phyloP scores from a whole-genome alignment of 495 filamentous ascomycete species.

The Penicillium alfredii region DNA sequence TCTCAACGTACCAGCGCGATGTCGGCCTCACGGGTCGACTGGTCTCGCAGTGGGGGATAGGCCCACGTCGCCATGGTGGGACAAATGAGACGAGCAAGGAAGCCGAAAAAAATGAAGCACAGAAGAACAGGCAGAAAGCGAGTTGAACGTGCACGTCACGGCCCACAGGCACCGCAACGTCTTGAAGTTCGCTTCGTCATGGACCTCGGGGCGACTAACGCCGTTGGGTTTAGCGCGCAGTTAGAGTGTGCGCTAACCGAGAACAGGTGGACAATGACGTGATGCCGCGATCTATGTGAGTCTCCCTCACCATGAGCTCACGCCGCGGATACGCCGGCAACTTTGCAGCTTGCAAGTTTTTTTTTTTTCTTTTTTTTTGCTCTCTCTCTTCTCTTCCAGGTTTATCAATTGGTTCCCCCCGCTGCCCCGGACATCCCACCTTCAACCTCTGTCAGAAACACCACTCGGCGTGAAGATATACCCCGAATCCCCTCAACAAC shows the following conservation, averaged over 20 bases:
- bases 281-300: constrained; percentile 35
- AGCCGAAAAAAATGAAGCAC: not conserved
- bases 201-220: constrained; percentile 23
- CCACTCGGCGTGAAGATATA: too few species aligned
- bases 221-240: constrained; percentile 14
- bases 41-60: constrained; percentile 64
- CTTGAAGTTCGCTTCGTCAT: constrained; percentile 1
- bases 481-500: too few species aligned
- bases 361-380: constrained; percentile 1
- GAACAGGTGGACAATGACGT: constrained; percentile 18
- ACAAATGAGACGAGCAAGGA: not conserved
- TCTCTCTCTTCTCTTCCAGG: not conserved
- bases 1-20: constrained; percentile 59
- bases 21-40: constrained; percentile 62
- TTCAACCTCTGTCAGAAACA: too few species aligned
- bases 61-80: constrained; percentile 65
- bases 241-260: constrained; percentile 17
- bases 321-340: constrained; percentile 15
- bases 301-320: constrained; percentile 6
- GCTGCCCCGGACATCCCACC: not conserved
- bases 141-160: too few species aligned
- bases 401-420: constrained; percentile 1
- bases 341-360: constrained; percentile 2
- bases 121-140: not conserved
- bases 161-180: too few species aligned